Evolutionary conservation across 2,329 filamentous ascomycete genomes (phyloP), one percentile per base, ranked within the genome.

Genomic region (Alternaria sp.): DNA sequence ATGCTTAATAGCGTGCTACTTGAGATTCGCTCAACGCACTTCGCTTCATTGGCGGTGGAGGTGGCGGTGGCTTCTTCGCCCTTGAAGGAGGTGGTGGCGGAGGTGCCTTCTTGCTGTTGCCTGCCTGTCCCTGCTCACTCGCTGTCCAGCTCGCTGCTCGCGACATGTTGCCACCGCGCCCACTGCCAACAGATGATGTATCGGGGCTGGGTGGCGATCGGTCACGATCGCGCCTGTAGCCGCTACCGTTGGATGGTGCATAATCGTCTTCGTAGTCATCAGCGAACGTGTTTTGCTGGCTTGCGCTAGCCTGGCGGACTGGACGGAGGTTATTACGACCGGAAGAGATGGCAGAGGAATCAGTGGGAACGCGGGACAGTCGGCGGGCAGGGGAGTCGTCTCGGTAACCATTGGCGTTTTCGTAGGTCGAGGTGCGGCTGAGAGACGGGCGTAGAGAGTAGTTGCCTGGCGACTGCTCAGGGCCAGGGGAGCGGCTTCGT

Each of bases 61-160:
- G 86, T 59, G 87, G 86, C 23, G 85, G 84, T 11, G 87, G 86
- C 75, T 90, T 90, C 81, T 89, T 90, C 34, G 84, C 78, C 70
- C 87, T 79, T 23, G 83, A 84, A 24, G 87, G 88, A 28, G 88
- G 87, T 21, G 88, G 87, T 45, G 86, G 85, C 21, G 75, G 75
- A 39, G 75, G 73, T 42, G 82, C 83, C 75, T 85, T 87, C 73
- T 84, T 84, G 54, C 70, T 76, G 45, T 62, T 66, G 8, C 58
- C 59, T 51, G 63, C 68, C 52, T 66, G 60, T 6, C 71, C 74
- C 23, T 67, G 62, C 31, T 48, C 44, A 14, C 78, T 40, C 13
- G 40, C 78, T 17, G 79, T 80, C 68, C 81, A 82, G 69, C 84
- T 87, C 23, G 82, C 77, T 29, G 79, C 80, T 60, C 84, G 78